These are phyloP conservation scores for Asterionellopsis glacialis DNA, from an alignment of 108 stramenopile species.

Conservation along the genomic window DNA sequence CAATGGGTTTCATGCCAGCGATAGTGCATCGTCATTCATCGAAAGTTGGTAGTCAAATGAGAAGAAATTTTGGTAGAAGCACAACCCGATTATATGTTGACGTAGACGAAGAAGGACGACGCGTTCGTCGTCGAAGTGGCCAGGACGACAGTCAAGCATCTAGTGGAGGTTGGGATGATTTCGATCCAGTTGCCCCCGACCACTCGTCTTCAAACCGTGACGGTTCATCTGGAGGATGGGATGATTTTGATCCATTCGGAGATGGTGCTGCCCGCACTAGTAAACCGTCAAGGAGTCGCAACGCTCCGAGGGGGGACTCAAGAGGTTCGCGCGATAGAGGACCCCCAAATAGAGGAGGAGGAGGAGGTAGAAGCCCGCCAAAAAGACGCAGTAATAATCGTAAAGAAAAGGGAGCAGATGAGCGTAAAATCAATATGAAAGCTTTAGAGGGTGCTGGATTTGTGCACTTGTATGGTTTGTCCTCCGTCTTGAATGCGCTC, in stretches of 20 bases:
- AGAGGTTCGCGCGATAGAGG: neutral
- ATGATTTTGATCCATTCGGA: constrained; percentile 5
- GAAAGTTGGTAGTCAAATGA: too few relatives aligned
- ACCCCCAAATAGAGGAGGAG: neutral
- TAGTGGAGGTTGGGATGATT: constrained; percentile 20
- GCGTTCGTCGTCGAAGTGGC: constrained; percentile 7
- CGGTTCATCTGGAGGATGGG: neutral
- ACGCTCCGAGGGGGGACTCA: neutral
- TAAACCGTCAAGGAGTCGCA: neutral
- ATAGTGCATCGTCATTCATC: too few relatives aligned
- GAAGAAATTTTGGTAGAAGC: too few relatives aligned
- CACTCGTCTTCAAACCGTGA: neutral
- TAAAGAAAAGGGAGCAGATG: constrained; percentile 3
- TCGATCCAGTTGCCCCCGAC: constrained; percentile 6
- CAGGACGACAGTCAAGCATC: neutral
- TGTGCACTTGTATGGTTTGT: constrained; percentile 80
- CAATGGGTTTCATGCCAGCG: too few relatives aligned
- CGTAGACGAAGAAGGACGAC: constrained; percentile 14
- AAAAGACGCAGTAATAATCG: neutral
- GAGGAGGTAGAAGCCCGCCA: neutral
- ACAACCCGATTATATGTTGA: neutral
- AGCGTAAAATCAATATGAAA: constrained; percentile 69
- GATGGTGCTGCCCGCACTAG: neutral
- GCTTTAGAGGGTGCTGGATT: constrained; percentile 69
- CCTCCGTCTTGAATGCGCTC: constrained; percentile 78